These are phyloP conservation scores for Phaeosphaeriaceae sp. DNA, from an alignment of 2,329 filamentous ascomycete genomes.

Conservation along the genomic window DNA sequence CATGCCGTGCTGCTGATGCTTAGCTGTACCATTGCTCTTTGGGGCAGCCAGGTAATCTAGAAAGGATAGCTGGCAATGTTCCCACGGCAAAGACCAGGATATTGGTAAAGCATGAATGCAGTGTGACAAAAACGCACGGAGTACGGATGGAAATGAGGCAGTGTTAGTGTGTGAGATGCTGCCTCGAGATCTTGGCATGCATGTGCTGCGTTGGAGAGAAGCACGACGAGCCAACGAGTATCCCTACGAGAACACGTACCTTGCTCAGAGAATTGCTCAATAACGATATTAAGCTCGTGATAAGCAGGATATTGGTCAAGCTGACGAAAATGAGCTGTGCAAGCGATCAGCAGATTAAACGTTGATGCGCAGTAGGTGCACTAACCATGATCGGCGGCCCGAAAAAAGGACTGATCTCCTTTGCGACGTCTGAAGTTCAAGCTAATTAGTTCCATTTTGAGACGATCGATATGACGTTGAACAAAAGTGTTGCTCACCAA, in stretches of 20 bases:
- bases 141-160: conserved; percentile 23
- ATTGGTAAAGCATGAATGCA: not conserved
- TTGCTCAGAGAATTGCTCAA: conserved; percentile 75
- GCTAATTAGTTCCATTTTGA: conserved; percentile 23
- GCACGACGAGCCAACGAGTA: conserved; percentile 26
- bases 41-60: not conserved
- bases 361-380: conserved; percentile 12
- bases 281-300: conserved; percentile 80
- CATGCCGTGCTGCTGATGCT: not conserved
- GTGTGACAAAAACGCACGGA: conserved; percentile 1
- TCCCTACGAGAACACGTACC: conserved; percentile 47
- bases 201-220: conserved; percentile 13
- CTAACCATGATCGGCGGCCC: conserved; percentile 61
- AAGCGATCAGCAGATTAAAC: conserved; percentile 33
- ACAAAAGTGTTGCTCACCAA: conserved; percentile 57
- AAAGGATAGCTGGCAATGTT: not conserved
- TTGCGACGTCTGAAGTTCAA: conserved; percentile 51
- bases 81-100: not conserved
- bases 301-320: conserved; percentile 78
- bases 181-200: conserved; percentile 22
- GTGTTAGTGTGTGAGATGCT: conserved; percentile 22
- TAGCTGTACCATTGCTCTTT: not conserved
- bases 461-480: not conserved
- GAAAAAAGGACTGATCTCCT: conserved; percentile 53
- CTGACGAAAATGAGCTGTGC: conserved; percentile 73